Base-by-base conservation (phyloP, 208 protist genomes). In the Hexamita inflata region DNA sequence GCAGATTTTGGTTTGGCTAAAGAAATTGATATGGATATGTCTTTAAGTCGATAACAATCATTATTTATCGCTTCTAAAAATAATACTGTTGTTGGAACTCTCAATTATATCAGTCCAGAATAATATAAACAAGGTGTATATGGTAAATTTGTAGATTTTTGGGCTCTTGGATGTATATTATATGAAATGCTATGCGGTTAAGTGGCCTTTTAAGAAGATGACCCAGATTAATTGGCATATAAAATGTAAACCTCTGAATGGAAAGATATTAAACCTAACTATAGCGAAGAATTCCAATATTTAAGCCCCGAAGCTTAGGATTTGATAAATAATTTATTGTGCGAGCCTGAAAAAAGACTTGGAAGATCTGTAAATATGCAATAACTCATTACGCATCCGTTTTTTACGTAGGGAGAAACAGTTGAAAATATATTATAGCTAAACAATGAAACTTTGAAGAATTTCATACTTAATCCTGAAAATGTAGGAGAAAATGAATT, bases 161-260 rank as follows among this genome's bases (percentile, higher is more conserved):
- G 73, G 73, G 29, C 73, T 1, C 15, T 67, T 1, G 73, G 73
- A 15, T 75, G 73, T 38, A 75, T 75, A 19, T 73, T 75, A 62
- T 57, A 34, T 19, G 73, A 75, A 57, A 29, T 75, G 73, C 45
- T 53, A 24, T 24, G 11, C 19, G 45, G 45, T 4, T 4, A 53
- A 53, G 4, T 24, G 19, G 45, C 45, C 19, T 4, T 53, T 53
- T 24, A 53, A 24, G 45, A 4, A 24, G 45, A 53, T 24, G 19
- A 4, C 19, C 19, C 4, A 53, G 45, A 53, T 24, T 19, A 53
- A 19, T 19, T 53, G 4, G 19, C 19, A 24, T 53, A 53, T 24
- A 53, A 53, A 24, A 4, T 53, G 19, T 24, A 4, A 53, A 4
- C 19, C 4, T 24, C 4, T 53, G 19, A 4, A 24, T 53, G 19